These are phyloP conservation scores for Huntiella bhutanensis DNA, from an alignment of 2,329 filamentous ascomycete species.

Conservation along the genomic window DNA sequence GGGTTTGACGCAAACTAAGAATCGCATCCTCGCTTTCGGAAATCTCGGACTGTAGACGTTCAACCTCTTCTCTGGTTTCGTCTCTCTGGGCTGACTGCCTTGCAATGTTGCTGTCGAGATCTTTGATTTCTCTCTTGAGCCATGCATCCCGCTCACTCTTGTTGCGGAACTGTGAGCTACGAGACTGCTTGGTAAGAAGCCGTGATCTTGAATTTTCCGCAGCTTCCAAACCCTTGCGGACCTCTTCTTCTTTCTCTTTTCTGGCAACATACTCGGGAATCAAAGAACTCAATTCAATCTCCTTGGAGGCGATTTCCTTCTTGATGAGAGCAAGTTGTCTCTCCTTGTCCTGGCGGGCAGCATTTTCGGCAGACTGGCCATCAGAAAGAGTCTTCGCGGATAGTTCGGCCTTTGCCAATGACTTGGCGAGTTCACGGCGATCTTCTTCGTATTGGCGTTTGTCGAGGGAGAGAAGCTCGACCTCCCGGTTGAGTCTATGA, in stretches of 20 bases:
- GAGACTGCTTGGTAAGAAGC: slow-evolving; percentile 79
- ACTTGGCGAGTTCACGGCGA: slow-evolving; percentile 60
- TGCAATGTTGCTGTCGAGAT: slow-evolving; percentile 56
- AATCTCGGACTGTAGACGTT: slow-evolving; percentile 52
- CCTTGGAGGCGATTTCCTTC: slow-evolving; percentile 53
- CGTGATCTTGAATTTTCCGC: slow-evolving; percentile 58
- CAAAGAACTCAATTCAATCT: slow-evolving; percentile 56
- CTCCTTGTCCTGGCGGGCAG: slow-evolving; percentile 51
- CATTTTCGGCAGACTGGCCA: slow-evolving; percentile 59
- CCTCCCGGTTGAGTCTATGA: slow-evolving; percentile 57
- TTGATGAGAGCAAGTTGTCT: slow-evolving; percentile 54
- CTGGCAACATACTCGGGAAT: slow-evolving; percentile 57
- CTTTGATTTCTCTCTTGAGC: slow-evolving; percentile 61
- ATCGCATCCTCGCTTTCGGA: slow-evolving; percentile 54
- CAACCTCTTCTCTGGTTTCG: slow-evolving; percentile 69
- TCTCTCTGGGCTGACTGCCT: slow-evolving; percentile 69
- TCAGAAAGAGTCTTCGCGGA: slow-evolving; percentile 68
- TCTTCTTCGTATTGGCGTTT: slow-evolving; percentile 79
- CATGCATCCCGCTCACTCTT: slow-evolving; percentile 77
- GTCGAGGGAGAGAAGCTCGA: slow-evolving; percentile 71
- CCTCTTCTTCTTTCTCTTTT: slow-evolving; percentile 51
- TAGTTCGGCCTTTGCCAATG: slow-evolving; percentile 69
- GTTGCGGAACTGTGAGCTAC: slow-evolving; percentile 69
- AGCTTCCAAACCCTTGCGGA: slow-evolving; percentile 54
- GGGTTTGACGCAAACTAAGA: slow-evolving; percentile 45